Percentiles rank a stretch among this genome's conserved stretches.
These are phyloP conservation scores for Backusella mclennaniae DNA, from an alignment of 192 early-diverging fungal genomes.

Conservation along the genomic window DNA sequence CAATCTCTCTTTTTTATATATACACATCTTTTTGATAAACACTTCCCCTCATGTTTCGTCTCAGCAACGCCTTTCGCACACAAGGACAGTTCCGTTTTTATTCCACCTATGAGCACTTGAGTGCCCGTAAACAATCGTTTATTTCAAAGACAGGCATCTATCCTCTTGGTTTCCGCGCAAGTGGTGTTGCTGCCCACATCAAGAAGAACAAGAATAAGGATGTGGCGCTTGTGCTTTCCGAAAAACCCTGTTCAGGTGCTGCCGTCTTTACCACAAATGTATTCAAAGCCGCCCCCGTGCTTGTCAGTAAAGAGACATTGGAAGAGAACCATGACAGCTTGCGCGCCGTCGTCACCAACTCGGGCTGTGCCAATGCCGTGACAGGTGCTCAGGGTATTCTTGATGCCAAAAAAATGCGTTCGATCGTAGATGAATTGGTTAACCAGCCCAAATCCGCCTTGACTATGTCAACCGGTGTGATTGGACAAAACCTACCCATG, in stretches of 20 bases:
- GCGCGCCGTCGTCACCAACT: conserved; percentile 73
- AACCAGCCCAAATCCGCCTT: conserved; percentile 45
- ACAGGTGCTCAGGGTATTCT: conserved; percentile 82
- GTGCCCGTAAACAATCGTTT: conserved; percentile 53
- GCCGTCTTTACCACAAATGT: conserved; percentile 93
- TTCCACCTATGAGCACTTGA: conserved; percentile 22
- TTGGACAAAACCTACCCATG: conserved; percentile 87
- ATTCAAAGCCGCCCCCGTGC: conserved; percentile 90
- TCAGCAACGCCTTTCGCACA: background rate
- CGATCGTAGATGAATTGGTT: conserved; percentile 55
- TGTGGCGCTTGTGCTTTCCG: conserved; percentile 76
- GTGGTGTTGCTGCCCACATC: conserved; percentile 72
- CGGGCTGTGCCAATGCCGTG: conserved; percentile 95
- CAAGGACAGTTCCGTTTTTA: background rate
- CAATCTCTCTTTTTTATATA: background rate
- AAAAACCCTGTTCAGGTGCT: conserved; percentile 68
- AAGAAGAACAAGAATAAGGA: conserved; percentile 76
- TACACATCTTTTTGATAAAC: background rate
- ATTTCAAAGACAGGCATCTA: conserved; percentile 79
- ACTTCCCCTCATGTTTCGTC: background rate
- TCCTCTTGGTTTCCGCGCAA: conserved; percentile 80
- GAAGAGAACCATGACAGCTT: conserved; percentile 40
- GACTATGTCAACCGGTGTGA: conserved; percentile 98
- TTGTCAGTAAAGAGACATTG: conserved; percentile 67
- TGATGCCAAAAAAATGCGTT: conserved; percentile 73